Evolutionary conservation across 2,329 filamentous ascomycete species (phyloP).

Genomic region (Gyromitra esculenta): DNA sequence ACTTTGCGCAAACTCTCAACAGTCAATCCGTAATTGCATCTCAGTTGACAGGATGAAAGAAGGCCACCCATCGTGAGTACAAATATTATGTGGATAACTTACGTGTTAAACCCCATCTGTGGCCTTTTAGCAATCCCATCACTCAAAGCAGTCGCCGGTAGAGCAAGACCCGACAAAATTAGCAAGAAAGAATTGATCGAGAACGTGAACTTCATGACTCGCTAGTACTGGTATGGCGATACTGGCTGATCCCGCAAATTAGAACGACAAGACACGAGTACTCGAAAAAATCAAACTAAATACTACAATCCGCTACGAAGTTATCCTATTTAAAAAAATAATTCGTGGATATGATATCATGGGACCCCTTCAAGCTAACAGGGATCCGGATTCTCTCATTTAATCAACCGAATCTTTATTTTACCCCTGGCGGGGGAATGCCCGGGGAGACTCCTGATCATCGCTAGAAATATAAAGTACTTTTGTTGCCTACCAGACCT

Average conservation of each 20-base stretch:
- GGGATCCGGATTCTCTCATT: not conserved
- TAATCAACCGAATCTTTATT: slow-evolving; percentile 6
- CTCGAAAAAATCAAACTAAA: not conserved
- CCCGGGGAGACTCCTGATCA: slow-evolving; percentile 11
- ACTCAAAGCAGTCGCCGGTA: slow-evolving; percentile 17
- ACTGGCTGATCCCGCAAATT: not conserved
- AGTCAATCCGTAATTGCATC: not conserved
- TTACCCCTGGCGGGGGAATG: slow-evolving; percentile 24
- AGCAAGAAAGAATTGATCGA: slow-evolving; percentile 15
- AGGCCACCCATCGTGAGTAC: not conserved
- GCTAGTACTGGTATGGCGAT: not conserved
- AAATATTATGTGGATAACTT: not conserved
- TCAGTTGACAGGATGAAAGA: not conserved
- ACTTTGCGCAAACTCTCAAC: not conserved
- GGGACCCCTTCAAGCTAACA: slow-evolving; percentile 6
- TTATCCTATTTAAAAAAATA: slow-evolving; percentile 1
- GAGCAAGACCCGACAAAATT: slow-evolving; percentile 3
- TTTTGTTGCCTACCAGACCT: not conserved
- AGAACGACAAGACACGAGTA: not conserved
- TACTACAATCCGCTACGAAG: slow-evolving; percentile 3
- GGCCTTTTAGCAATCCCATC: slow-evolving; percentile 52
- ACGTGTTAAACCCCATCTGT: slow-evolving; percentile 54
- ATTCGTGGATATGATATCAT: slow-evolving; percentile 11
- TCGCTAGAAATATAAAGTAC: slow-evolving; percentile 1
- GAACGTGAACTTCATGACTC: slow-evolving; percentile 18